Conservation (phyloP, 352 stramenopile genomes). For the Globisporangium parvum region DNA sequence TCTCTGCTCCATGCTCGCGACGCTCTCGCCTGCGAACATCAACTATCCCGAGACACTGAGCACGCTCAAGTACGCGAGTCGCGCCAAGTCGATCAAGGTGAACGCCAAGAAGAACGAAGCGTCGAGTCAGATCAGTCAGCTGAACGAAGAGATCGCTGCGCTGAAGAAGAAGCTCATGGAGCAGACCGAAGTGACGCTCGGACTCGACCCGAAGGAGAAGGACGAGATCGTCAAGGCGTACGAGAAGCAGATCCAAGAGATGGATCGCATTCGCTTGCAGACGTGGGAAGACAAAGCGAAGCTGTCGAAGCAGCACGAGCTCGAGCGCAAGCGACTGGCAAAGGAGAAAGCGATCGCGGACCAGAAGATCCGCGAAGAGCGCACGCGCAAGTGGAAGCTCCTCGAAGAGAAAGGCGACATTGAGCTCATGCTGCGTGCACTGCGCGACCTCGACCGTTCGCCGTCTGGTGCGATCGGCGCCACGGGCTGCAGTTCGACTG, state of each 20-base stretch:
- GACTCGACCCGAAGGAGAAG: slow-evolving; percentile 79
- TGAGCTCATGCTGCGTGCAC: slow-evolving; percentile 69
- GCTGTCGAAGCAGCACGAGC: slow-evolving; percentile 80
- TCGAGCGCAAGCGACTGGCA: slow-evolving; percentile 75
- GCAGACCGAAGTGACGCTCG: slow-evolving; percentile 56
- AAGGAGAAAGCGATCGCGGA: slow-evolving; percentile 76
- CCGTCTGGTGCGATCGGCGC: slow-evolving; percentile 4
- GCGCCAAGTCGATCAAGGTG: slow-evolving; percentile 93
- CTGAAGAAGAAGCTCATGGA: slow-evolving; percentile 86
- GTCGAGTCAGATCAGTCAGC: slow-evolving; percentile 82
- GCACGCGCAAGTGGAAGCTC: slow-evolving; percentile 79
- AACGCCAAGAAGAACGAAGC: slow-evolving; percentile 92
- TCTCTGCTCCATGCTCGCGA: slow-evolving; percentile 94
- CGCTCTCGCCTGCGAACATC: slow-evolving; percentile 91
- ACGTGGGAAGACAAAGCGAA: slow-evolving; percentile 88
- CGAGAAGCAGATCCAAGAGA: slow-evolving; percentile 88
- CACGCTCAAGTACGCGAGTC: slow-evolving; percentile 94
- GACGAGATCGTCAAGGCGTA: slow-evolving; percentile 85
- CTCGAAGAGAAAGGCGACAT: slow-evolving; percentile 81
- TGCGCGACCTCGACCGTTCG: slow-evolving; percentile 51
- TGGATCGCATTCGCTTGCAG: slow-evolving; percentile 77
- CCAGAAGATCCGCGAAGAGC: slow-evolving; percentile 75
- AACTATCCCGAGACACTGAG: slow-evolving; percentile 95
- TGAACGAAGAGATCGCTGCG: slow-evolving; percentile 87
- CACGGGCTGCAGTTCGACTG: slow-evolving; percentile 15